These are phyloP conservation scores for Purpureocillium lavendulum DNA, from an alignment of 2,329 filamentous ascomycete species.

Conservation along the genomic window DNA sequence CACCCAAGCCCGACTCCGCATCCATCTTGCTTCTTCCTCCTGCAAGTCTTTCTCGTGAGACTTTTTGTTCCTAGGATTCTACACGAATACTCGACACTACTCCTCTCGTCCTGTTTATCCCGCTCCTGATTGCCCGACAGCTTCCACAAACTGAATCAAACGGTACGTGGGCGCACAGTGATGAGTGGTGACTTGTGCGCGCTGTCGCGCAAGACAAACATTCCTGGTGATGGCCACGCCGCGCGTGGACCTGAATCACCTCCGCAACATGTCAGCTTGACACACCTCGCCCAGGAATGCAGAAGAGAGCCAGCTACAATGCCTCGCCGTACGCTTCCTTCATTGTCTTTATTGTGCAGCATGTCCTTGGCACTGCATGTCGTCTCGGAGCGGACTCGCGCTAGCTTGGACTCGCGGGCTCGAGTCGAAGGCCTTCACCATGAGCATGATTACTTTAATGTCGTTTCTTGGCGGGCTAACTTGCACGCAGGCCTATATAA, in stretches of 20 bases:
- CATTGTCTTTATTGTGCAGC: not conserved
- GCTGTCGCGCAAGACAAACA: not conserved
- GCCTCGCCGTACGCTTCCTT: not conserved
- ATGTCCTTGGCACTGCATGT: no score
- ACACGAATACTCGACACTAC: not conserved
- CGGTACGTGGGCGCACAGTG: not conserved
- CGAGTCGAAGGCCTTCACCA: not conserved
- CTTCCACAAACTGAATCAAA: not conserved
- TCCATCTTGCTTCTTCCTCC: no score
- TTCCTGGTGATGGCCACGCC: not conserved
- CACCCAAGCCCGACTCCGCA: no score
- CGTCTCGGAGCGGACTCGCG: no score
- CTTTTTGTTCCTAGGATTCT: not conserved
- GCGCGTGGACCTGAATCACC: slow-evolving; percentile 2
- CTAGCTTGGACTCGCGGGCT: no score
- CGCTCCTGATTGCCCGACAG: no score
- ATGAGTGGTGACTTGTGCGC: not conserved
- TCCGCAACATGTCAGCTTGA: not conserved
- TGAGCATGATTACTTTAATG: not conserved
- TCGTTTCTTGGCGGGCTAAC: slow-evolving; percentile 1
- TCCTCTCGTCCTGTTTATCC: no score
- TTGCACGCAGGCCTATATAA: not conserved
- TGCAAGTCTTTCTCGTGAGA: no score
- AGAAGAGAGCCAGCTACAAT: not conserved
- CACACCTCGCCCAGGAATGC: not conserved